A percentile compares a stretch with the other conserved stretches of the same genome.
phyloP scores from a whole-genome alignment of 2,329 filamentous ascomycete species.

The Pleoardoris graminearum region DNA sequence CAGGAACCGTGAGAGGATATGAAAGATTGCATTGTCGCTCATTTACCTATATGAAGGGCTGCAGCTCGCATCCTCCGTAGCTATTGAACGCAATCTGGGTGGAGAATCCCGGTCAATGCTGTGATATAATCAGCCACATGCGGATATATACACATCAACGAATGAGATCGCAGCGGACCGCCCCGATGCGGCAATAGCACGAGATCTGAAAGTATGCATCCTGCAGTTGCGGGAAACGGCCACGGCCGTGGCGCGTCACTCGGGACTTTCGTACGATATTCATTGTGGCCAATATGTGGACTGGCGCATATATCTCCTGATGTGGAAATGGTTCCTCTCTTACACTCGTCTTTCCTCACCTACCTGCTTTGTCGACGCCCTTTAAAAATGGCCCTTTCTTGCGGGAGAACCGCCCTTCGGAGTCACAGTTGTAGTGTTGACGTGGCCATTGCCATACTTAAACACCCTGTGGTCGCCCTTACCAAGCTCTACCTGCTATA shows the following conservation, averaged over 20 bases:
- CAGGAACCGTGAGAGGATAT: slow-evolving; percentile 21
- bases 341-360: too few species aligned
- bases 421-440: too few species aligned
- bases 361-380: too few species aligned
- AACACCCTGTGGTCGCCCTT: too few species aligned
- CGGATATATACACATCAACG: slow-evolving; percentile 18
- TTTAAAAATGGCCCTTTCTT: too few species aligned
- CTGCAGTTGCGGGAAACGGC: background rate
- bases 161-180: background rate
- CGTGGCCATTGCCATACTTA: too few species aligned
- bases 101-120: slow-evolving; percentile 7
- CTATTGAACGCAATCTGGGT: slow-evolving; percentile 8
- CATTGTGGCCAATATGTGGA: background rate
- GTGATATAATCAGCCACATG: slow-evolving; percentile 22
- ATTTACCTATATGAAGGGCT: slow-evolving; percentile 18
- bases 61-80: slow-evolving; percentile 6
- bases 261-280: background rate
- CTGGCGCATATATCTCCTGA: background rate
- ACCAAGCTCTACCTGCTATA: too few species aligned
- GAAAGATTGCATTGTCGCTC: slow-evolving; percentile 6
- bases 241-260: background rate
- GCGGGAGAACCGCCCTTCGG: too few species aligned
- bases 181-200: background rate
- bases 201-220: background rate
- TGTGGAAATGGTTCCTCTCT: background rate